Evolutionary conservation across 2,329 filamentous ascomycete species (phyloP), one percentile per base, ranked within the genome.

Genomic region (Xenoacremonium recifei): DNA sequence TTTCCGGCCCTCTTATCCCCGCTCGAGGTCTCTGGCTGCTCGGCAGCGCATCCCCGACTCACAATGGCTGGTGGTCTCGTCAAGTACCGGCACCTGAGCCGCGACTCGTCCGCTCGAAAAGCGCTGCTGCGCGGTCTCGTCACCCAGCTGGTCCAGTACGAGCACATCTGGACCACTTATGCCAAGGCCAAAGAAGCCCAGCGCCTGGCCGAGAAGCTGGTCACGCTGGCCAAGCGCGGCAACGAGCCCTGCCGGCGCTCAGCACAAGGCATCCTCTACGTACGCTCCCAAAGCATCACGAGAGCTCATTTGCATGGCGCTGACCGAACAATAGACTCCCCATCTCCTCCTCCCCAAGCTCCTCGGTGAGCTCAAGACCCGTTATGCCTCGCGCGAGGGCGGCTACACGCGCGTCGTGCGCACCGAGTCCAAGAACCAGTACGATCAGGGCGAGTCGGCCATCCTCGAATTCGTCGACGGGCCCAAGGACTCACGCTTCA

Each of bases 111-210:
- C 41, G 93, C 96, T 66, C 82, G 93, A 64, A 82, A 92, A 72
- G 92, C 93, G 39, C 82, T 99, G 56, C 84, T 99, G 54, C 89
- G 93, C 61, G 96, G 97, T 70, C 77, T 99, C 48, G 91, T 97
- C 65, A 96, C 92, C 54, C 93, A 92, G 40, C 86, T 99, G 54
- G 87, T 99, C 71, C 79, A 88, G 68, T 83, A 95, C 68, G 93
- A 99, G 73, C 84, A 89, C 50, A 95, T 99, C 71, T 84, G 85
- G 51, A 99, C 93, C 37, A 96, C 93, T 70, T 96, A 87, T 78
- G 84, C 86, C 65, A 97, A 97, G 72, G 93, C 93, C 35, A 99
- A 97, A 71, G 93, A 99, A 73, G 88, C 93, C 16, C 93, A 99
- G 71, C 80, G 88, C 32, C 67, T 97, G 55, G 93, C 91, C 6